Evolutionary conservation across 1,284 basidiomycete genomes (phyloP).

Genomic region (Gomphus bonarii): DNA sequence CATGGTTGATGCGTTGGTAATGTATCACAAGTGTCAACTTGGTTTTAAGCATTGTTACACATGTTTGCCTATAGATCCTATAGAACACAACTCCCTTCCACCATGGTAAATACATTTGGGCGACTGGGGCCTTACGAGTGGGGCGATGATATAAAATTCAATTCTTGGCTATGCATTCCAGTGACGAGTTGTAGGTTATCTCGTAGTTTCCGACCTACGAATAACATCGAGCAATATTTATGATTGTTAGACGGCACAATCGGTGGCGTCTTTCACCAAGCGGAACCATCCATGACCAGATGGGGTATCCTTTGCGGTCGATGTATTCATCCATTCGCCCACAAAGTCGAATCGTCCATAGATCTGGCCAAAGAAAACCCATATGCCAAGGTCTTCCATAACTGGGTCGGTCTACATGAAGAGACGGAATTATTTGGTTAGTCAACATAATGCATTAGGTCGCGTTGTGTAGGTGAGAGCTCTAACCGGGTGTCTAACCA

Average conservation of each 20-base stretch:
- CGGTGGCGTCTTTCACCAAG: neutral
- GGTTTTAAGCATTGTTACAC: too few species aligned
- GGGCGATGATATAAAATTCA: neutral
- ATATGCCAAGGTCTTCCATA: neutral
- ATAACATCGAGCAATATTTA: neutral
- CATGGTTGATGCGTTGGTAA: neutral
- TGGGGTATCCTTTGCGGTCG: neutral
- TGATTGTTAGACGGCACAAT: neutral
- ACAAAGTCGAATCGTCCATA: neutral
- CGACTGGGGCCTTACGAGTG: neutral
- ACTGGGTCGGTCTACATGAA: neutral
- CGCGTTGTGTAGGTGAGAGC: too few species aligned
- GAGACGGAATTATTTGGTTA: neutral
- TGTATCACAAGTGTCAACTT: neutral
- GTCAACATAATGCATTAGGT: neutral
- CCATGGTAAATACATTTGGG: neutral
- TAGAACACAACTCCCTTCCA: neutral
- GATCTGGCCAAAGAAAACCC: constrained; percentile 3
- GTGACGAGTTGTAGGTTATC: neutral
- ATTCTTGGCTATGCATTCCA: neutral
- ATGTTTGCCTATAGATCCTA: neutral
- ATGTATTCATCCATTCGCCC: constrained; percentile 2
- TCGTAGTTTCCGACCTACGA: neutral
- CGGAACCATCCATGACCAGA: neutral
- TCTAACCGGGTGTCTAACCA: neutral